These are phyloP conservation scores for Dictyostelium brefeldianum DNA, from an alignment of 78 protist genomes.

Conservation along the genomic window DNA sequence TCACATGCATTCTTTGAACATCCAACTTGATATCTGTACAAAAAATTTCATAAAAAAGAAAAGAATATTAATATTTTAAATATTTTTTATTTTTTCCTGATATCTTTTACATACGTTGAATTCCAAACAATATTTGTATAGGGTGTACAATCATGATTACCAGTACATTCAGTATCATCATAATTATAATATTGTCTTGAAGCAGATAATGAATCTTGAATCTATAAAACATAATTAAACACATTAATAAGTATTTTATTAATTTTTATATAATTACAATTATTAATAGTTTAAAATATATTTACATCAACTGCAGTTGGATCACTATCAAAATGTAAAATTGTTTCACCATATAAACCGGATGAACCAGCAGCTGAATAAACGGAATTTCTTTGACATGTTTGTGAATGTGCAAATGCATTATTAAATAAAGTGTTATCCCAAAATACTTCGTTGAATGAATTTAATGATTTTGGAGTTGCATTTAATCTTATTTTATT, in stretches of 20 bases:
- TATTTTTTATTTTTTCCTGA: no score
- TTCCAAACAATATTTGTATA: conserved; percentile 66
- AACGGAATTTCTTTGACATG: conserved; percentile 5
- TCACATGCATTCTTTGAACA: conserved; percentile 36
- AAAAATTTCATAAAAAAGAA: neutral
- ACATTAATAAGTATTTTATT: no score
- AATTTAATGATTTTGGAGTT: neutral
- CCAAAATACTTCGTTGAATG: conserved; percentile 25
- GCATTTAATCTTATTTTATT: conserved; percentile 23
- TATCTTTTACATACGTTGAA: conserved; percentile 8
- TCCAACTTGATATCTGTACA: conserved; percentile 7
- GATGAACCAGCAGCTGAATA: conserved; percentile 2
- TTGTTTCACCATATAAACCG: conserved; percentile 34
- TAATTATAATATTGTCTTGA: conserved; percentile 23
- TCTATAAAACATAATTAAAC: neutral
- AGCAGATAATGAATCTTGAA: neutral
- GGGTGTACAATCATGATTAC: conserved; percentile 33
- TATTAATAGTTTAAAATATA: neutral
- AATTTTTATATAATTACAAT: neutral
- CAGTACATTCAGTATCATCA: conserved; percentile 42
- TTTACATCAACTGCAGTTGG: conserved; percentile 24
- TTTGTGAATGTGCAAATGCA: conserved; percentile 16
- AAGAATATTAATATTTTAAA: neutral
- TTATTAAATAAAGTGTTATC: neutral
- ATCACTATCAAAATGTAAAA: neutral